Percentiles rank a stretch among this genome's conserved stretches.
These are phyloP conservation scores for Nemania sp. DNA, from an alignment of 2,329 filamentous ascomycete genomes.

Conservation along the genomic window DNA sequence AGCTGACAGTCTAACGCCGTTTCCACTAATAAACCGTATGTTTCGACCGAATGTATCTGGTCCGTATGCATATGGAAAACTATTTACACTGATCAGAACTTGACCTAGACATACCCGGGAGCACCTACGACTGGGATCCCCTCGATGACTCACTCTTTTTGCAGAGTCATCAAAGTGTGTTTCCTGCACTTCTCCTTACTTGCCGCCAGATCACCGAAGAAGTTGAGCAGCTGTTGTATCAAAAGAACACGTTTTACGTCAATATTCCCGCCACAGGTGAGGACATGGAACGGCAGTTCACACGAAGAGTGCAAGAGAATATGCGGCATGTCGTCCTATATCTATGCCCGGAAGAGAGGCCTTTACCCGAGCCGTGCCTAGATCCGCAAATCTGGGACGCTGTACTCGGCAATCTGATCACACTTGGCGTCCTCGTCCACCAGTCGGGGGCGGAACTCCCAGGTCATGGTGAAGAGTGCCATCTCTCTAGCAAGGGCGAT, in stretches of 20 bases:
- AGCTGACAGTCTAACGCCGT: too few relatives aligned
- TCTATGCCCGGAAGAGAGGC: not conserved
- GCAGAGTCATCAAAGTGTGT: not conserved
- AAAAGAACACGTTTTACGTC: constrained; percentile 8
- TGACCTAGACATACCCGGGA: too few relatives aligned
- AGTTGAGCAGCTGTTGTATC: constrained; percentile 15
- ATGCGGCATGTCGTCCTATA: constrained; percentile 13
- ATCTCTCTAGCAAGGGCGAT: too few relatives aligned
- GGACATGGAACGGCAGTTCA: constrained; percentile 4
- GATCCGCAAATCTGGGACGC: constrained; percentile 10
- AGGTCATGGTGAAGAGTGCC: too few relatives aligned
- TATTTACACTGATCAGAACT: too few relatives aligned
- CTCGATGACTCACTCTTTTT: too few relatives aligned
- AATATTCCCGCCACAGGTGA: constrained; percentile 1
- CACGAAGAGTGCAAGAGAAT: constrained; percentile 1
- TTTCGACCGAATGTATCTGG: too few relatives aligned
- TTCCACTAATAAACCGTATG: too few relatives aligned
- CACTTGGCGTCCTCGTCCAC: constrained; percentile 13
- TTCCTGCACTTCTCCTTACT: constrained; percentile 14
- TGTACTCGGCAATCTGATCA: constrained; percentile 9
- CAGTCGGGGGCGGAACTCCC: constrained; percentile 1
- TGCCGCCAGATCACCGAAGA: constrained; percentile 17
- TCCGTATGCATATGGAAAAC: too few relatives aligned
- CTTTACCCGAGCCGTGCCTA: not conserved
- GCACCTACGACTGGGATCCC: too few relatives aligned